Base-by-base conservation (phyloP, 768 basidiomycete genomes). In the Symmetrospora coprosmae region DNA sequence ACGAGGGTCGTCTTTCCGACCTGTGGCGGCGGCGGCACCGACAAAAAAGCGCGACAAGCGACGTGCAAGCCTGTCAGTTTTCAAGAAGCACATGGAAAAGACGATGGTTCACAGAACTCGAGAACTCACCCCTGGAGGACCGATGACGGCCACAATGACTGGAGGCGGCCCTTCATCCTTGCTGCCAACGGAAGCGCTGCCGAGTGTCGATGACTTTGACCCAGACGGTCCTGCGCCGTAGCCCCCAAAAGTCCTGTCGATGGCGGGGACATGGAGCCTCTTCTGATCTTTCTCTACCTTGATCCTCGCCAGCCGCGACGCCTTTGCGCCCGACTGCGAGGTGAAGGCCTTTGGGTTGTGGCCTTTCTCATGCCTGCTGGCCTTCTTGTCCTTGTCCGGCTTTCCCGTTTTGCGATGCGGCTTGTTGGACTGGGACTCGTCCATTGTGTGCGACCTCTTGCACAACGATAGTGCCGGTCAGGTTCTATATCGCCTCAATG, bases 231-330 rank as follows among this genome's bases (percentile, higher is more conserved):
- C 49, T n/a, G 52, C 59, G 40, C 45, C 56, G 50, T 60, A 61
- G 49, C 75, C 75, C 39, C 72, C 72, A 3, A 94, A 92, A 9
- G 89, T 96, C 50, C 94, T 81, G 72, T 96, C 84, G 52, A 97
- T 87, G 28, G 94, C 80, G 14, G 94, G 94, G 6, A 97, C 94
- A 72, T 99, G 94, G 0, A 99, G 78, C 40, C 90, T 80, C 1
- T 87, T 87, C 74, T 99, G 92, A 71, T 94, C 89, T 55, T 82
- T 81, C 71, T 99, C 94, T 28, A 82, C 90, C 59, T 86, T 90
- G 53, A 94, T 79, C 19, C 92, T 79, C 7, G 86, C 91, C 71
- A 91, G 86, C 31, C 81, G 77, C 68, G 94, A 87, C 39, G 92
- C 94, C 50, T 82, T 78, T 62, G 87, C 81, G 64, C 87, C 92